A percentile compares a stretch with the other conserved stretches of the same genome.
Conservation (phyloP, 2,329 filamentous ascomycete species). For the Claviceps sp. region DNA sequence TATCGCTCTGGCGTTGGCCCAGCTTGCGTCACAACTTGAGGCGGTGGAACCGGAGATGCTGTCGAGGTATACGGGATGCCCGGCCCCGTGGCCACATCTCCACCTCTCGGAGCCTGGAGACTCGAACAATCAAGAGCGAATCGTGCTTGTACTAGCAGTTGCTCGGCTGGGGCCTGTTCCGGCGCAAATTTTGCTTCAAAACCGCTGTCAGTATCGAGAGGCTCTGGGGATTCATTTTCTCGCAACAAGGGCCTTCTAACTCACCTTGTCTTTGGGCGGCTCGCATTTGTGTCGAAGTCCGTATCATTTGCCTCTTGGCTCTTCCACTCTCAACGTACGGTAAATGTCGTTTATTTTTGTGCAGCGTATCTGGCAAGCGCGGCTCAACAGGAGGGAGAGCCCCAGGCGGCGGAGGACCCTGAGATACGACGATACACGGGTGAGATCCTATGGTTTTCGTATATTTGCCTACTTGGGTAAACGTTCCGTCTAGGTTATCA, state of each 20-base stretch:
- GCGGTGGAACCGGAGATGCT: not conserved
- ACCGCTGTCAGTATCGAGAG: not conserved
- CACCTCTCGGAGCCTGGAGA: not conserved
- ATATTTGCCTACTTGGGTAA: slow-evolving; percentile 18
- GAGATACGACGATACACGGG: slow-evolving; percentile 18
- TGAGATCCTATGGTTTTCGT: slow-evolving; percentile 10
- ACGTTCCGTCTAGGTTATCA: slow-evolving; percentile 28
- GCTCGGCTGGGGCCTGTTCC: too few relatives aligned
- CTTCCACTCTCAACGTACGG: not conserved
- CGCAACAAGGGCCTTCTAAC: not conserved
- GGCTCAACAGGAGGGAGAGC: slow-evolving; percentile 7
- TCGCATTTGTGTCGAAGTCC: not conserved
- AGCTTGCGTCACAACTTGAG: not conserved
- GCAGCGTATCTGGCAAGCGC: not conserved
- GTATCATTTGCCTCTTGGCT: not conserved
- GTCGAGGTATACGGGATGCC: not conserved
- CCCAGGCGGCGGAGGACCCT: slow-evolving; percentile 10
- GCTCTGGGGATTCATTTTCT: not conserved
- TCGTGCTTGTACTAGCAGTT: not conserved
- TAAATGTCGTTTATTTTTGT: not conserved
- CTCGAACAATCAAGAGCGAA: not conserved
- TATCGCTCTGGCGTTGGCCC: not conserved
- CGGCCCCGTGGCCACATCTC: not conserved
- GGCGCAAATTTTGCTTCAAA: too few relatives aligned
- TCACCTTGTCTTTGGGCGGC: not conserved